phyloP scores from a whole-genome alignment of 768 basidiomycete species.

The Podaxis sp. region DNA sequence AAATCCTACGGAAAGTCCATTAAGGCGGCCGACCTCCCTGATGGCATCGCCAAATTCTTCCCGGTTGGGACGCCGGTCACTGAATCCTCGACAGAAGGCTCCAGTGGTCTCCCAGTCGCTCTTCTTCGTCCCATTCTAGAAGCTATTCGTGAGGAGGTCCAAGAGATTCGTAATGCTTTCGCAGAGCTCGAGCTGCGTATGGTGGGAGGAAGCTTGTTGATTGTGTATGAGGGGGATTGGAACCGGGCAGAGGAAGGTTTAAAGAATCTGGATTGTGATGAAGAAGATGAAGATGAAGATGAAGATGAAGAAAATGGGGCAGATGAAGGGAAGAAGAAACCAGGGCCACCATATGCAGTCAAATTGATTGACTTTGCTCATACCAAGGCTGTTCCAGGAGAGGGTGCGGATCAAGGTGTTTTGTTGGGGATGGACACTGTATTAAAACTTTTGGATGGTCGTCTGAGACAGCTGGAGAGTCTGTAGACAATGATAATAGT shows the following conservation, averaged over 20 bases:
- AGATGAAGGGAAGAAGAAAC: slow-evolving; percentile 34
- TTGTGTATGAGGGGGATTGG: slow-evolving; percentile 69
- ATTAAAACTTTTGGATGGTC: slow-evolving; percentile 53
- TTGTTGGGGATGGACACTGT: slow-evolving; percentile 72
- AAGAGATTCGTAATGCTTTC: slow-evolving; percentile 38
- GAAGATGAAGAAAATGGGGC: slow-evolving; percentile 34
- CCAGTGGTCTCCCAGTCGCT: slow-evolving; percentile 54
- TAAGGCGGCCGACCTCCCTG: slow-evolving; percentile 62
- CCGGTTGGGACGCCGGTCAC: slow-evolving; percentile 39
- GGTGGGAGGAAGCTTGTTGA: slow-evolving; percentile 77
- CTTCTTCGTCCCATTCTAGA: slow-evolving; percentile 59
- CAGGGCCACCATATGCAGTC: slow-evolving; percentile 57
- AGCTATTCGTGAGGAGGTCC: slow-evolving; percentile 51
- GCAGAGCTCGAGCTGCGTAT: slow-evolving; percentile 68
- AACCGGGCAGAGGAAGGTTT: slow-evolving; percentile 41
- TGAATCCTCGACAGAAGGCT: slow-evolving; percentile 15
- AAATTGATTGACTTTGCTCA: slow-evolving; percentile 97
- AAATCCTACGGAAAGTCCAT: slow-evolving; percentile 82
- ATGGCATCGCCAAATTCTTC: slow-evolving; percentile 82
- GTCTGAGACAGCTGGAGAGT: slow-evolving; percentile 2
- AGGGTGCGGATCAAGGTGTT: slow-evolving; percentile 81
- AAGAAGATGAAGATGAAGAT: slow-evolving; percentile 35
- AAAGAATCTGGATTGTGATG: slow-evolving; percentile 23
- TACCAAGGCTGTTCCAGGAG: slow-evolving; percentile 61
- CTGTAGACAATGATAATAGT: neutral